Percentiles rank a stretch among this genome's conserved stretches.
Evolutionary conservation across 768 basidiomycete species (phyloP).

Genomic region (Strobilomyces echinocephalus): DNA sequence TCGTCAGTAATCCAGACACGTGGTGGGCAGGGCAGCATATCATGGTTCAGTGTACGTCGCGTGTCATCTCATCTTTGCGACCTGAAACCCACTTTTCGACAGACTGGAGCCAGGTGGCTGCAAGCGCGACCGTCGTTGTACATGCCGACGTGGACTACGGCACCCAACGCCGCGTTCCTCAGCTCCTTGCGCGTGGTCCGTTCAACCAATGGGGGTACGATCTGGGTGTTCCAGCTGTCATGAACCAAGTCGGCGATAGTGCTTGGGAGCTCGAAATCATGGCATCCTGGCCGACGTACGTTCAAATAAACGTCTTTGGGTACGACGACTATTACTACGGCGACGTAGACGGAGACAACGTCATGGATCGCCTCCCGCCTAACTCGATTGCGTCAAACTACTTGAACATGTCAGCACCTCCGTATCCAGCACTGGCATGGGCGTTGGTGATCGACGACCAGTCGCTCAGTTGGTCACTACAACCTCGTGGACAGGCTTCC

Average conservation of each 20-base stretch:
- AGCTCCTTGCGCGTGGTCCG: slow-evolving; percentile 79
- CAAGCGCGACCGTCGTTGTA: slow-evolving; percentile 60
- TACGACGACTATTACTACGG: slow-evolving; percentile 93
- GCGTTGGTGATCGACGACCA: slow-evolving; percentile 74
- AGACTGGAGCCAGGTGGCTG: slow-evolving; percentile 76
- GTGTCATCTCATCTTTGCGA: neutral
- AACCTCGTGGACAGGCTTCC: slow-evolving; percentile 76
- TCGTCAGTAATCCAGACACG: slow-evolving; percentile 43
- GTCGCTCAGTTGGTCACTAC: slow-evolving; percentile 68
- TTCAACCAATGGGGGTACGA: slow-evolving; percentile 95
- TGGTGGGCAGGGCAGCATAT: slow-evolving; percentile 86
- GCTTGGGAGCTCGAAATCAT: slow-evolving; percentile 87
- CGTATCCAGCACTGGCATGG: slow-evolving; percentile 86
- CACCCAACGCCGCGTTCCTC: slow-evolving; percentile 72
- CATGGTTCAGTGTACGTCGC: slow-evolving; percentile 75
- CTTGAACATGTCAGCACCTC: slow-evolving; percentile 88
- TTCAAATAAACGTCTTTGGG: slow-evolving; percentile 88
- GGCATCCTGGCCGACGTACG: slow-evolving; percentile 83
- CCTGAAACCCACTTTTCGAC: slow-evolving; percentile 2
- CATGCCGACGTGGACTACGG: slow-evolving; percentile 71
- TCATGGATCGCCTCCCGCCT: slow-evolving; percentile 87
- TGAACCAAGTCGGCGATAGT: slow-evolving; percentile 60
- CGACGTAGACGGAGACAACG: slow-evolving; percentile 80
- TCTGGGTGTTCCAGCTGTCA: slow-evolving; percentile 65
- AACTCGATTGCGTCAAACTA: slow-evolving; percentile 83